Evolutionary conservation across 2,329 filamentous ascomycete species (phyloP), one percentile per base, ranked within the genome.

Genomic region (Talaromyces atroroseus): DNA sequence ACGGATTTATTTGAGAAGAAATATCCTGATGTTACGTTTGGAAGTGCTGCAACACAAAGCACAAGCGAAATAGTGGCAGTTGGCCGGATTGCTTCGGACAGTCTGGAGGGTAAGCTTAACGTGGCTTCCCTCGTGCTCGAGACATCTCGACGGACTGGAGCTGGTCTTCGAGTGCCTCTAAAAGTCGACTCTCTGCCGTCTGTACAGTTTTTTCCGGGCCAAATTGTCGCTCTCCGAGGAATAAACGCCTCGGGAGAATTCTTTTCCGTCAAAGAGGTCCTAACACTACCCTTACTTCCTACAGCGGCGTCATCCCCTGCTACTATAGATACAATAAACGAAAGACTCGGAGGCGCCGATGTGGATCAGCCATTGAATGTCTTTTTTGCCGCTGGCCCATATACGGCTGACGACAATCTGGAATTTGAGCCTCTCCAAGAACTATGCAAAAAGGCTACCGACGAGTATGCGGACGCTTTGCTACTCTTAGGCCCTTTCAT

Each of bases 201-300:
- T 1, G 94, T 88, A 73, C 87, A 90, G 68, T 90, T 97, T 76
- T 97, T 97, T 69, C 94, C 92, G 0, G 94, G 94, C 5, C 92
- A 97, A 68, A 90, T 97, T 52, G 90, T 96, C 29, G 94, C 92
- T 6, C 74, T 97, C 26, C 82, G 82, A 59, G 94, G 94, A 7
- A 90, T 85, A 64, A 99, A 99, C 68, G 85, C 90, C 20, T 90
- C 90, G 0, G 92, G 92, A 0, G 82, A 85, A 38, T 87, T 89
- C 64, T 96, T 97, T 64, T 82, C 85, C 1, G 90, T 94, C 32
- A 85, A 82, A 34, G 85, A 96, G 66, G 74, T 94, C 2, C 78
- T 97, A 6, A 77, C 86, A 1, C 74, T 90, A 2, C 94, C 94
- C 2, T 77, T 90, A 2, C 80, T 95, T 14, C 85, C 85, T 2